Percentiles rank a stretch among this genome's conserved stretches.
phyloP scores from a whole-genome alignment of 129 eudicot species.

The Flaveria linearis region DNA sequence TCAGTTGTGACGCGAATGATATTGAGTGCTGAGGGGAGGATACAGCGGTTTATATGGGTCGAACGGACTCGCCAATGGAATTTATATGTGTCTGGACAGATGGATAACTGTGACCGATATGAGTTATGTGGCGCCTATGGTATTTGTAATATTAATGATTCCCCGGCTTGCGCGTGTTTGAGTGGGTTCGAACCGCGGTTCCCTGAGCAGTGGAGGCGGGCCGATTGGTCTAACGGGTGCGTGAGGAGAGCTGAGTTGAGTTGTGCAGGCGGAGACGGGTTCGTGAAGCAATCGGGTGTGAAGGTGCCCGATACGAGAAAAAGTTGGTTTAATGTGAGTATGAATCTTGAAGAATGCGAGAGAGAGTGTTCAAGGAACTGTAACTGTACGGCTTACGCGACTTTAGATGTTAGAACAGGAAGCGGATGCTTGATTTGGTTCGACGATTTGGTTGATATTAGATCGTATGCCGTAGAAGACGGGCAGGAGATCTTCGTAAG shows the following conservation, averaged over 20 bases:
- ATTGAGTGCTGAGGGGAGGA: slow-evolving; percentile 34
- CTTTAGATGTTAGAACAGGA: slow-evolving; percentile 30
- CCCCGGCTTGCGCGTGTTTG: slow-evolving; percentile 40
- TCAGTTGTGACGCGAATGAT: slow-evolving; percentile 32
- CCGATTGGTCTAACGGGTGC: slow-evolving; percentile 47
- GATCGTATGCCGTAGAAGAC: slow-evolving; percentile 35
- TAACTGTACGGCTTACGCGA: slow-evolving; percentile 50
- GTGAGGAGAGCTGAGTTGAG: slow-evolving; percentile 32
- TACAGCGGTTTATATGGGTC: slow-evolving; percentile 32
- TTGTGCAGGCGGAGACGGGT: slow-evolving; percentile 45
- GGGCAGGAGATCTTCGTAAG: slow-evolving; percentile 55
- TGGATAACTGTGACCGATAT: slow-evolving; percentile 41
- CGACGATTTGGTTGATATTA: slow-evolving; percentile 52
- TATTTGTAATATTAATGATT: slow-evolving; percentile 27
- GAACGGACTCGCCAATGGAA: slow-evolving; percentile 27
- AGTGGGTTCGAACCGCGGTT: slow-evolving; percentile 39
- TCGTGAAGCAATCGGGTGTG: slow-evolving; percentile 26
- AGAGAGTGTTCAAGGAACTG: slow-evolving; percentile 42
- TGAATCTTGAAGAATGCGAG: slow-evolving; percentile 47
- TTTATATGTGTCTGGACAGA: slow-evolving; percentile 21
- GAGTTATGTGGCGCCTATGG: slow-evolving; percentile 41
- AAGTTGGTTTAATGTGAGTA: slow-evolving; percentile 37
- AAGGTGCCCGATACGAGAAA: slow-evolving; percentile 41
- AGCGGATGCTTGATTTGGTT: slow-evolving; percentile 60
- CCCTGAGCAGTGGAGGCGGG: slow-evolving; percentile 38